phyloP scores from a whole-genome alignment of 345 rosid species.

The Acer saccharum region DNA sequence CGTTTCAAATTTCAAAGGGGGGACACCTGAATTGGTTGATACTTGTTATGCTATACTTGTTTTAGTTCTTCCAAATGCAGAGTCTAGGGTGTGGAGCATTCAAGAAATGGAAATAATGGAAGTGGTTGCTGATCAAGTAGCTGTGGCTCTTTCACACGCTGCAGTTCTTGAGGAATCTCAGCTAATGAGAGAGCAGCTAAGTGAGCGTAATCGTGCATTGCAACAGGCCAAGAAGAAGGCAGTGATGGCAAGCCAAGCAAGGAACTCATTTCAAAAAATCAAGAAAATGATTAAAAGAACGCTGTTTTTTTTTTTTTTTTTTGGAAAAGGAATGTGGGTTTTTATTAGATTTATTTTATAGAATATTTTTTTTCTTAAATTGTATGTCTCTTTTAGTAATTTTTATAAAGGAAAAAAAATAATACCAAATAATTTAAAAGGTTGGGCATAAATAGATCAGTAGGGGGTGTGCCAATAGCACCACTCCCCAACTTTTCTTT shows the following conservation, averaged over 20 bases:
- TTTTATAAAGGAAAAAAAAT: too few relatives aligned
- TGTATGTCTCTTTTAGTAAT: too few relatives aligned
- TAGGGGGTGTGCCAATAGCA: too few relatives aligned
- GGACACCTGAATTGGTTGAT: conserved; percentile 78
- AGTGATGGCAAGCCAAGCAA: conserved; percentile 94
- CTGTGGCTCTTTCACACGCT: conserved; percentile 96
- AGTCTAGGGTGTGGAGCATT: conserved; percentile 60
- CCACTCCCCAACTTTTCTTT: too few relatives aligned
- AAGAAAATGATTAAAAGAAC: too few relatives aligned
- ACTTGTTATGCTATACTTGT: conserved; percentile 82
- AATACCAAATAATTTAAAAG: too few relatives aligned
- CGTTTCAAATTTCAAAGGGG: conserved; percentile 86
- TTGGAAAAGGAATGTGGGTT: too few relatives aligned
- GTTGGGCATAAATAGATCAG: too few relatives aligned
- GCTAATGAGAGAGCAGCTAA: conserved; percentile 78
- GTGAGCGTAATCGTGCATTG: conserved; percentile 71
- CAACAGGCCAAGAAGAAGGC: conserved; percentile 83
- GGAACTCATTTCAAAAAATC: conserved; percentile 93
- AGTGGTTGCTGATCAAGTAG: conserved; percentile 98
- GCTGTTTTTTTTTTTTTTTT: too few relatives aligned
- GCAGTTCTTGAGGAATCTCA: conserved; percentile 94
- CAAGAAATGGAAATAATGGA: conserved; percentile 83
- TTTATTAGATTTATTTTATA: too few relatives aligned
- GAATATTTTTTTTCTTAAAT: too few relatives aligned
- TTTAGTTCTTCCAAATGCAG: conserved; percentile 64